Base-by-base conservation (phyloP, 345 rosid species). In the rapeseed (Brassica napus) region DNA sequence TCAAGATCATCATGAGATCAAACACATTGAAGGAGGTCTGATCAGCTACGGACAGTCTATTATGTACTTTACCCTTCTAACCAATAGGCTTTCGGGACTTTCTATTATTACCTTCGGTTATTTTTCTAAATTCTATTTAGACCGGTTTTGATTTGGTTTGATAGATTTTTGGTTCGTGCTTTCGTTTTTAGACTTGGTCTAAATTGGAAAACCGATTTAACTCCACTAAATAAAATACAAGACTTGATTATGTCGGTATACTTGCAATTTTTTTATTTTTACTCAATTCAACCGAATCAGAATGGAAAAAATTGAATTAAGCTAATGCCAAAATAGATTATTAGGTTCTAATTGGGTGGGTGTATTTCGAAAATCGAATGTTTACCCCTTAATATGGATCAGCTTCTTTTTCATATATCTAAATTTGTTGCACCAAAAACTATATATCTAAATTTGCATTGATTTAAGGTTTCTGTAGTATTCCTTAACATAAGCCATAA, bases 81-180 rank as follows among this genome's bases (percentile, higher is more conserved):
- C 68, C 68, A 31, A 63, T 63, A 31, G 2, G 18, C 8, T 26
- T 28, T 28, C n/a, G 39, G n/a, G 21, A n/a, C 3, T 63, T 63
- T 31, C 39, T 63, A 7, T 5, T 6, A 35, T 1, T 35, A 28
- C 37, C 63, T 24, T 24, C 32, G 31, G 64, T 24, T 24, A 24
- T 4, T 32, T 65, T 37, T 66, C 4, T 37, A 37, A 10, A 8
- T 35, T 35, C 8, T 66, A 28, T 28, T 39, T 65, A 14, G 39
- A 37, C 70, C 57, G 71, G 34, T 67, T 67, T 21, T 42, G 9
- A 39, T 66, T 66, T 66, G 31, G 54, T 21, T 39, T 66, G 70
- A 39, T 21, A 39, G n/a, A 39, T 5, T 37, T 42, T 39, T 52
- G 70, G 70, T 66, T 66, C 15, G 32, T 12, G 31, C n/a, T 65